Evolutionary conservation across 208 protist species (phyloP).

Genomic region (Angomonas desouzai): DNA sequence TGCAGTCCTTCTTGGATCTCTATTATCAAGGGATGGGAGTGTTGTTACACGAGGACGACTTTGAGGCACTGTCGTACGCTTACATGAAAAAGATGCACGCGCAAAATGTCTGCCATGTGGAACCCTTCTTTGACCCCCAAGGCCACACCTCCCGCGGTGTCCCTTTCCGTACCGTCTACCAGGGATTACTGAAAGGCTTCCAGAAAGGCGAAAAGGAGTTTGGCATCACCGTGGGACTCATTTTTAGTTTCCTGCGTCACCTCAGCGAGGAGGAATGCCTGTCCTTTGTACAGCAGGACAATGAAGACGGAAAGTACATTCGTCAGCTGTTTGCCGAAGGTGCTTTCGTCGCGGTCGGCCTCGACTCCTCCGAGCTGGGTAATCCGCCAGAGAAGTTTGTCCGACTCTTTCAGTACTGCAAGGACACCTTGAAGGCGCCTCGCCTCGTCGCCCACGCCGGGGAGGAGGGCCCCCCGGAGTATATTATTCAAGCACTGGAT

Average conservation of each 20-base stretch:
- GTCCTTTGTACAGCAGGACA: constrained; percentile 26
- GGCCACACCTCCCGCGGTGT: constrained; percentile 37
- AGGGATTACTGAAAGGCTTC: constrained; percentile 36
- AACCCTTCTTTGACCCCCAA: constrained; percentile 61
- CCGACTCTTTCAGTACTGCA: constrained; percentile 42
- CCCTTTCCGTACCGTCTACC: constrained; percentile 34
- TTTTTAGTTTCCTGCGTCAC: constrained; percentile 51
- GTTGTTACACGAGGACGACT: constrained; percentile 43
- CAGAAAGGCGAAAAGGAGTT: constrained; percentile 28
- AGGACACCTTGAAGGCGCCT: constrained; percentile 32
- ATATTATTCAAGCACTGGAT: constrained; percentile 23
- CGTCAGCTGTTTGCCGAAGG: constrained; percentile 33
- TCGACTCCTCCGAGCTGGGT: constrained; percentile 40
- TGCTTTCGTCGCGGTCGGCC: constrained; percentile 42
- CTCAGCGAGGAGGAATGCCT: constrained; percentile 39
- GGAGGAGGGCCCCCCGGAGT: constrained; percentile 47
- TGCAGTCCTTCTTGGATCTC: constrained; percentile 53
- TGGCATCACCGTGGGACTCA: constrained; percentile 28
- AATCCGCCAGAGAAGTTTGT: constrained; percentile 50
- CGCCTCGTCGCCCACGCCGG: constrained; percentile 45
- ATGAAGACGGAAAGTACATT: constrained; percentile 29
- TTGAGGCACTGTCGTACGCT: constrained; percentile 37
- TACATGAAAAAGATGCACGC: constrained; percentile 37
- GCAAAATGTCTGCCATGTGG: constrained; percentile 29
- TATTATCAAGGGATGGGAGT: constrained; percentile 52